Base-by-base conservation (phyloP, 176 grass and related monocot genomes). In the Rhynchospora breviuscula region DNA sequence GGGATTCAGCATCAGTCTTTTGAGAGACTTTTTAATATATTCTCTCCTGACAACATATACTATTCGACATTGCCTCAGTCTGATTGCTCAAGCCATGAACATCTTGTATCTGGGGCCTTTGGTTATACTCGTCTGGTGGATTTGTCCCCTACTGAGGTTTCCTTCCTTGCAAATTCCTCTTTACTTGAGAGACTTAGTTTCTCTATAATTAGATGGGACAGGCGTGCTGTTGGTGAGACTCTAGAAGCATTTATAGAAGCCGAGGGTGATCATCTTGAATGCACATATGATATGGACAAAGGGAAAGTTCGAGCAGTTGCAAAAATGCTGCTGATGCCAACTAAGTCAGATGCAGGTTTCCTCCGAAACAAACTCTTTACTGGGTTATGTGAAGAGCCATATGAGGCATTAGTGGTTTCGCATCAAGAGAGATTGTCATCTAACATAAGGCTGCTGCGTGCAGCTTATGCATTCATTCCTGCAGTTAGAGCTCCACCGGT, bases 401-500 rank as follows among this genome's bases (percentile, higher is more conserved):
- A 83, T 71, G 89, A 92, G 84, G 62, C 91, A 64, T 88, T 96
- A 72, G 88, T 90, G 71, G 84, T 88, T 83, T 99, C 97, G 67
- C 89, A 99, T 84, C 88, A 90, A 81, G 91, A 96, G n/a, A 90
- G 97, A 67, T 88, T 93, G 72, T 76, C 81, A 57, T 93, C 89
- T 4, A 96, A 93, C 78, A 90, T 83, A 81, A 90, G 91, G 74
- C 85, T 99, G 90, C 87, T 99, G 80, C 97, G 93, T 76, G 90
- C 97, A 76, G 79, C 84, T 81, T 90, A 99, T 90, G 91, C 91
- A 81, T 99, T 96, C 83, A 99, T 96, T 85, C 93, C 97, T 49
- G 89, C 85, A 67, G 91, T 90, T 80, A 95, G 93, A 96, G 93
- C 97, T 69, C 91, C 93, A 10, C 97, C 97, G n/a, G 97, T 99